Percentiles rank a stretch among this genome's conserved stretches.
phyloP scores from a whole-genome alignment of 1,284 basidiomycete genomes.

The Cutaneotrichosporon dermatis region DNA sequence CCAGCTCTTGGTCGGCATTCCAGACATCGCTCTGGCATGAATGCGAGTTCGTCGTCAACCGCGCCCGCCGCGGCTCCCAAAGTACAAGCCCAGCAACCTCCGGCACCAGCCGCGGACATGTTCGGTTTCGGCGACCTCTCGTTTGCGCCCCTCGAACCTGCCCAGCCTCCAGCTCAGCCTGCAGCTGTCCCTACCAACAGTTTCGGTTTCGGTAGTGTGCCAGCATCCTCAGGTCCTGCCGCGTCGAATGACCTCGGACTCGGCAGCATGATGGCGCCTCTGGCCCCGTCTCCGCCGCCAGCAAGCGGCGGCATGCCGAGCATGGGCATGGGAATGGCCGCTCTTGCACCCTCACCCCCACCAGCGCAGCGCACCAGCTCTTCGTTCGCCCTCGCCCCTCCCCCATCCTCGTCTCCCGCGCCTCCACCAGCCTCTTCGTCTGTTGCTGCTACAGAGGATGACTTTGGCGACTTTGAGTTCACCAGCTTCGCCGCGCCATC shows the following conservation, averaged over 20 bases:
- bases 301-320: no score
- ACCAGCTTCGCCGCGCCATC: background rate
- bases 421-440: background rate
- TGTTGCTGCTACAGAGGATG: constrained; percentile 4
- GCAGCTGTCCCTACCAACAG: no score
- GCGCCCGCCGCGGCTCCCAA: background rate
- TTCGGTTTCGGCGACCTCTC: background rate
- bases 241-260: no score
- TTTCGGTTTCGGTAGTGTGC: no score
- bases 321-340: background rate
- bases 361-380: background rate
- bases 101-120: background rate
- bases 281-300: background rate
- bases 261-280: background rate
- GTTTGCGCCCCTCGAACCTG: background rate
- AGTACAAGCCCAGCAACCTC: background rate
- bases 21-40: background rate
- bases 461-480: constrained; percentile 16
- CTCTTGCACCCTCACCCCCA: background rate
- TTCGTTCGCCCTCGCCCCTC: background rate
- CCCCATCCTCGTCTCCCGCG: background rate
- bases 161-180: background rate
- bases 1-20: background rate
- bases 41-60: background rate
- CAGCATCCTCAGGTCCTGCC: no score